Conservation (phyloP, 2,329 filamentous ascomycete species). For the Trichoderma sp. region DNA sequence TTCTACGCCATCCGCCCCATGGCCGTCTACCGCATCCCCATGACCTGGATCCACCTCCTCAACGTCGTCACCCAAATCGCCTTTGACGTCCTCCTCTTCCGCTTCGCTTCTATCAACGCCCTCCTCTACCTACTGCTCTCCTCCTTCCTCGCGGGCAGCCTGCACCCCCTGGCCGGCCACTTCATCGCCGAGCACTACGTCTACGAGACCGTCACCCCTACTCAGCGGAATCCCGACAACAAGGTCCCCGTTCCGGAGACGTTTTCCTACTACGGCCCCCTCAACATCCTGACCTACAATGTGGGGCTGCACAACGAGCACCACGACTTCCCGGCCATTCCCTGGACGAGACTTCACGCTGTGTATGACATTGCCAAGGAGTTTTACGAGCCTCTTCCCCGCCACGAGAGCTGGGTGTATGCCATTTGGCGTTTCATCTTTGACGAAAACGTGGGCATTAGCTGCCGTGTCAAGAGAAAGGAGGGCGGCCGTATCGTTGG, state of each 20-base stretch:
- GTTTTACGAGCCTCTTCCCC: conserved; percentile 87
- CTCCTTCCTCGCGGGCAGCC: conserved; percentile 88
- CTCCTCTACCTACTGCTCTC: conserved; percentile 83
- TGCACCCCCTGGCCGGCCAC: conserved; percentile 93
- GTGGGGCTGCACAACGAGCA: conserved; percentile 98
- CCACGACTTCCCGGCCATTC: conserved; percentile 96
- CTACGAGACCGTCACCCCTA: conserved; percentile 63
- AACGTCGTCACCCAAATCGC: conserved; percentile 76
- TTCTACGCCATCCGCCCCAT: conserved; percentile 98
- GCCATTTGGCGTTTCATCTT: conserved; percentile 96
- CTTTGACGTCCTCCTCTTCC: conserved; percentile 74
- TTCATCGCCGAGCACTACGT: conserved; percentile 99
- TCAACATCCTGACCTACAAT: conserved; percentile 95
- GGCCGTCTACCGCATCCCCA: conserved; percentile 85
- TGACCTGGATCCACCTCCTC: conserved; percentile 80
- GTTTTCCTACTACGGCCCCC: conserved; percentile 91
- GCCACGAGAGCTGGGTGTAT: conserved; percentile 86
- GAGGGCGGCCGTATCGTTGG: conserved; percentile 68
- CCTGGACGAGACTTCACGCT: conserved; percentile 83
- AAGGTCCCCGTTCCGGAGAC: conserved; percentile 80
- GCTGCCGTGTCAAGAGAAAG: conserved; percentile 89
- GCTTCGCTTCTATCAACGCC: conserved; percentile 60
- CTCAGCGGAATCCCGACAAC: conserved; percentile 59
- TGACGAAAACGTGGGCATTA: conserved; percentile 86
- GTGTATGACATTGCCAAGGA: conserved; percentile 81